A percentile compares a stretch with the other conserved stretches of the same genome.
These are phyloP conservation scores for Medicago ruthenica DNA, from an alignment of 306 rosid genomes.

Conservation along the genomic window DNA sequence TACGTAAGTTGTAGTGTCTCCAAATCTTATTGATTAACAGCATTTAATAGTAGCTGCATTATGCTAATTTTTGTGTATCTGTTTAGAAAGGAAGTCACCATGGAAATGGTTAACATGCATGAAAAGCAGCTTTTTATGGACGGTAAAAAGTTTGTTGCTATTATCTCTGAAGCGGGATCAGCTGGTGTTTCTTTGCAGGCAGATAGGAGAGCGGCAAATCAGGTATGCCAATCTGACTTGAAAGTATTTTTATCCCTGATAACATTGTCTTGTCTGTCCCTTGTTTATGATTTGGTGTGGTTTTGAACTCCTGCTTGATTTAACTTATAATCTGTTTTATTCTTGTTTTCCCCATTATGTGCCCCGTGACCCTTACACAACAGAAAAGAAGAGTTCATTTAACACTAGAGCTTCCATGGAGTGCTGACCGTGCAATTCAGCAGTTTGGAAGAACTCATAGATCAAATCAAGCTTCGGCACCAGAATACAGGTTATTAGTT, in stretches of 20 bases:
- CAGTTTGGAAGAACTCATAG: slow-evolving; percentile 99
- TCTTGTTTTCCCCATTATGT: slow-evolving; percentile 32
- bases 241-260: slow-evolving; percentile 14
- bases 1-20: slow-evolving; percentile 69
- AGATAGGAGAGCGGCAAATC: slow-evolving; percentile 91
- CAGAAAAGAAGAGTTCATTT: slow-evolving; percentile 98
- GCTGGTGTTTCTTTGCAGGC: slow-evolving; percentile 99
- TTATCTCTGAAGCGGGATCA: slow-evolving; percentile 99
- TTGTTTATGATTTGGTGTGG: slow-evolving; percentile 24
- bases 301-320: slow-evolving; percentile 12
- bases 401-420: slow-evolving; percentile 98
- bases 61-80: slow-evolving; percentile 33
- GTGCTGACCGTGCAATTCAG: slow-evolving; percentile 99
- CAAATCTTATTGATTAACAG: background rate
- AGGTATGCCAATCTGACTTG: slow-evolving; percentile 55
- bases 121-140: slow-evolving; percentile 99
- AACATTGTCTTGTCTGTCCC: slow-evolving; percentile 19
- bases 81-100: slow-evolving; percentile 84
- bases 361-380: slow-evolving; percentile 34
- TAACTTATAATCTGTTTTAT: slow-evolving; percentile 29
- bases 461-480: slow-evolving; percentile 98
- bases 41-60: slow-evolving; percentile 32
- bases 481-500: slow-evolving; percentile 80
- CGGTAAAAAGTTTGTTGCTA: slow-evolving; percentile 90
- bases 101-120: slow-evolving; percentile 99